phyloP scores from a whole-genome alignment of 2,329 filamentous ascomycete species.

The Elsinoe perseae region DNA sequence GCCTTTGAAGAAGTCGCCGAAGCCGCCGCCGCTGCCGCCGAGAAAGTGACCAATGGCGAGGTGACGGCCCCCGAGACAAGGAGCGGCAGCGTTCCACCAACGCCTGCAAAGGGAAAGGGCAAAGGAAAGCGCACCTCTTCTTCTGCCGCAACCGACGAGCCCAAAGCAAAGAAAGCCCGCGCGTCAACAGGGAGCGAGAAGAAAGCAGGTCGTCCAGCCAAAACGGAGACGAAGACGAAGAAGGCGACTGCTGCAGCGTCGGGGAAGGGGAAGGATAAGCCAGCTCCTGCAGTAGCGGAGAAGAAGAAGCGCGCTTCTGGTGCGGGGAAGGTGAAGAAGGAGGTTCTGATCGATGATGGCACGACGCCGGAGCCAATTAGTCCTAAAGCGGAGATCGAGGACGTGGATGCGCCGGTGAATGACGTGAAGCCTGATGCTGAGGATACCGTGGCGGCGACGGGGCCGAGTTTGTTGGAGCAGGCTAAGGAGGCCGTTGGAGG shows the following conservation, averaged over 20 bases:
- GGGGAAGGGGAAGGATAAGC: neutral
- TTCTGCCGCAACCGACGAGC: neutral
- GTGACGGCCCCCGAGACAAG: slow-evolving; percentile 2
- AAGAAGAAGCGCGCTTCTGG: neutral
- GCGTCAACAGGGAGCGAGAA: too few relatives aligned
- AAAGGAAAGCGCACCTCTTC: neutral
- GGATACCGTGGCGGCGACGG: slow-evolving; percentile 11
- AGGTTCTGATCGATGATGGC: slow-evolving; percentile 9
- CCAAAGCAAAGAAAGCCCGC: slow-evolving; percentile 1
- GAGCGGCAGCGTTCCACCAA: neutral
- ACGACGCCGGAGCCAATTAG: slow-evolving; percentile 5
- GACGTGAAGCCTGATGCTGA: slow-evolving; percentile 6
- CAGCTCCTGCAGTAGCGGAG: neutral
- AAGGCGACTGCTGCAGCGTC: neutral
- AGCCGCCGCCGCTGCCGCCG: neutral
- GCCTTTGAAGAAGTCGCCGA: neutral
- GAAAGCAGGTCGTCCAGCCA: neutral
- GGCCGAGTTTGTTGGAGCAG: slow-evolving; percentile 13
- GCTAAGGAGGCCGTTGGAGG: slow-evolving; percentile 14
- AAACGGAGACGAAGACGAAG: neutral
- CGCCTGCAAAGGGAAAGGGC: neutral
- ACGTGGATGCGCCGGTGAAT: neutral
- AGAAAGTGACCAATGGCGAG: neutral
- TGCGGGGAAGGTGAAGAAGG: neutral
- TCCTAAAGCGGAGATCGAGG: slow-evolving; percentile 10